Percentiles rank a stretch among this genome's conserved stretches.
Conservation (phyloP, 139 green algal species). For the Edaphochlamys debaryana region DNA sequence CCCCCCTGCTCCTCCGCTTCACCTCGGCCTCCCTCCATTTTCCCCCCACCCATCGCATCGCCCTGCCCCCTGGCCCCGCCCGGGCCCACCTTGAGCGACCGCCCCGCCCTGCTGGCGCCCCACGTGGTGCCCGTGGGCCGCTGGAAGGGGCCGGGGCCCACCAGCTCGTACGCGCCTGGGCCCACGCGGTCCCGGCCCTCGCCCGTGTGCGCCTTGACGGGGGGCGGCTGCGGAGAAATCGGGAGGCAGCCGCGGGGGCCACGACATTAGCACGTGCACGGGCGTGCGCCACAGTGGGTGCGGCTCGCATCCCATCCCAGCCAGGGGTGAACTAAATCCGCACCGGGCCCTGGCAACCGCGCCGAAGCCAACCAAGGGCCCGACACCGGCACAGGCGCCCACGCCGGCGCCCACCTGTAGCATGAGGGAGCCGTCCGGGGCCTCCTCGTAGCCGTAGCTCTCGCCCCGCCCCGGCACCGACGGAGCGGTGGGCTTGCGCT, state of each 20-base stretch:
- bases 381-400: too few species aligned
- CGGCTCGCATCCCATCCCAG: too few species aligned
- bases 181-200: conserved; percentile 21
- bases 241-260: neutral
- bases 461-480: conserved; percentile 22
- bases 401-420: conserved; percentile 21
- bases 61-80: neutral
- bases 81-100: neutral
- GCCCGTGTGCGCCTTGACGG: conserved; percentile 1
- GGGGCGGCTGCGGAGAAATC: neutral
- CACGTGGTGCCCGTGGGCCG: conserved; percentile 15
- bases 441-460: conserved; percentile 42
- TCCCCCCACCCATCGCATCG: neutral
- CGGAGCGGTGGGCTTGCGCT: conserved; percentile 3
- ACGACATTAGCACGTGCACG: too few species aligned
- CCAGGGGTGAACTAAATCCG: too few species aligned
- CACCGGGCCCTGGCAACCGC: too few species aligned
- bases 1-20: neutral
- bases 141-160: neutral
- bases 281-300: too few species aligned
- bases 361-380: too few species aligned
- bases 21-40: neutral
- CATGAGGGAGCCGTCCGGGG: conserved; percentile 17
- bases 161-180: conserved; percentile 32
- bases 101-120: conserved; percentile 6